Conservation (phyloP, 2,329 filamentous ascomycete species). For the Pseudofabraea citricarpa region DNA sequence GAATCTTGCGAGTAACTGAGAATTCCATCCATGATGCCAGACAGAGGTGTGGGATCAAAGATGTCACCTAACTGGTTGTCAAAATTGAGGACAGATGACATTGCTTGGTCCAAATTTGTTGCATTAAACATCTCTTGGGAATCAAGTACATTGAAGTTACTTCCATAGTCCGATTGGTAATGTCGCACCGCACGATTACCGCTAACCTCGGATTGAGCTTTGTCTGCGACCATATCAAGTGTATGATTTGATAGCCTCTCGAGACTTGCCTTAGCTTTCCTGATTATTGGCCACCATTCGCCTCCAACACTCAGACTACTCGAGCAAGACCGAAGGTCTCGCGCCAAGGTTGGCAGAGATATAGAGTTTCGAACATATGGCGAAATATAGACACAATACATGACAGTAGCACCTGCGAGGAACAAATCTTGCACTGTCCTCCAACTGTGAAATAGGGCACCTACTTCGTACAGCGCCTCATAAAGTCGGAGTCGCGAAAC, state of each 20-base stretch:
- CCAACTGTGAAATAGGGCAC: conserved; percentile 30
- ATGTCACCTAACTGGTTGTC: not conserved
- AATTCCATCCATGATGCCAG: not conserved
- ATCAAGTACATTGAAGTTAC: not conserved
- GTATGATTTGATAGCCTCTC: conserved; percentile 2
- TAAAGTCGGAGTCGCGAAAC: conserved; percentile 26
- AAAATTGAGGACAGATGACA: not conserved
- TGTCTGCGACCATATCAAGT: conserved; percentile 2
- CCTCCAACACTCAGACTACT: conserved; percentile 33
- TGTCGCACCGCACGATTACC: not conserved
- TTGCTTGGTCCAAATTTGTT: not conserved
- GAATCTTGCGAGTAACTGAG: not conserved
- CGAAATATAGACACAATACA: conserved; percentile 34
- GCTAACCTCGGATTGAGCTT: not conserved
- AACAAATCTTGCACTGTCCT: conserved; percentile 34
- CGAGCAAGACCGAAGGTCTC: conserved; percentile 28
- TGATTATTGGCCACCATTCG: conserved; percentile 35
- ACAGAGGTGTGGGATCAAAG: not conserved
- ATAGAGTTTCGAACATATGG: conserved; percentile 21
- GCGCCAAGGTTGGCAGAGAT: conserved; percentile 18
- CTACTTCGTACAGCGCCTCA: conserved; percentile 25
- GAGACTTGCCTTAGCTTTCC: conserved; percentile 1
- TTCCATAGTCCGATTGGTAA: not conserved
- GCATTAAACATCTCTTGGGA: not conserved
- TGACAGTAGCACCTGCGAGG: conserved; percentile 31